A percentile compares a stretch with the other conserved stretches of the same genome.
phyloP scores from a whole-genome alignment of 352 stramenopile genomes.

The Pythium volutum region DNA sequence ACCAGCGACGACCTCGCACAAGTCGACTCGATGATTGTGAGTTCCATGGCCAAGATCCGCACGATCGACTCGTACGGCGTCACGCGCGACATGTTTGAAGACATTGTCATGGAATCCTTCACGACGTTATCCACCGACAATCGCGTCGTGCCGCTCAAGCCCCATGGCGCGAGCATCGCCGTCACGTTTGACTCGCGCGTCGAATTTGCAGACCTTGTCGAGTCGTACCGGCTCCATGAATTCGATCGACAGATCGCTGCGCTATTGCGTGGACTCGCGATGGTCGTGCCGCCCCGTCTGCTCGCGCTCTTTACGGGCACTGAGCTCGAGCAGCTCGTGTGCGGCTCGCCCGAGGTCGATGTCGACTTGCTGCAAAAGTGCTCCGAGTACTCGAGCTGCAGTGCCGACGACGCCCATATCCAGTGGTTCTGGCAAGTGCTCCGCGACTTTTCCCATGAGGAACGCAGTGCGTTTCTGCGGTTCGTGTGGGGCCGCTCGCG shows the following conservation, averaged over 20 bases:
- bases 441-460: slow-evolving; percentile 72
- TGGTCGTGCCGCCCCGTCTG: slow-evolving; percentile 70
- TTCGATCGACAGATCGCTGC: slow-evolving; percentile 51
- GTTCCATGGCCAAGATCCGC: slow-evolving; percentile 83
- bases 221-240: slow-evolving; percentile 77
- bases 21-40: slow-evolving; percentile 86
- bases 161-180: slow-evolving; percentile 47
- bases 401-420: slow-evolving; percentile 66
- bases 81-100: slow-evolving; percentile 85
- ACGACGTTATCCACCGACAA: slow-evolving; percentile 87
- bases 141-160: slow-evolving; percentile 66
- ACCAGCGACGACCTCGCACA: slow-evolving; percentile 77
- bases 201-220: slow-evolving; percentile 81
- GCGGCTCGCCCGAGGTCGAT: slow-evolving; percentile 77
- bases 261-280: slow-evolving; percentile 60
- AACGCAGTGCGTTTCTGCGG: slow-evolving; percentile 82
- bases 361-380: slow-evolving; percentile 74
- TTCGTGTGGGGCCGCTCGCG: slow-evolving; percentile 92
- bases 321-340: slow-evolving; percentile 85
- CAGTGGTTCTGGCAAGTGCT: slow-evolving; percentile 87
- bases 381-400: slow-evolving; percentile 88
- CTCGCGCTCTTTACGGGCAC: slow-evolving; percentile 77
- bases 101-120: slow-evolving; percentile 91
- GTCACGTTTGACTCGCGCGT: slow-evolving; percentile 80
- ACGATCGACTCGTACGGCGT: slow-evolving; percentile 75